Evolutionary conservation across 768 basidiomycete species (phyloP), one percentile per base, ranked within the genome.

Genomic region (Auriculariales sp.): DNA sequence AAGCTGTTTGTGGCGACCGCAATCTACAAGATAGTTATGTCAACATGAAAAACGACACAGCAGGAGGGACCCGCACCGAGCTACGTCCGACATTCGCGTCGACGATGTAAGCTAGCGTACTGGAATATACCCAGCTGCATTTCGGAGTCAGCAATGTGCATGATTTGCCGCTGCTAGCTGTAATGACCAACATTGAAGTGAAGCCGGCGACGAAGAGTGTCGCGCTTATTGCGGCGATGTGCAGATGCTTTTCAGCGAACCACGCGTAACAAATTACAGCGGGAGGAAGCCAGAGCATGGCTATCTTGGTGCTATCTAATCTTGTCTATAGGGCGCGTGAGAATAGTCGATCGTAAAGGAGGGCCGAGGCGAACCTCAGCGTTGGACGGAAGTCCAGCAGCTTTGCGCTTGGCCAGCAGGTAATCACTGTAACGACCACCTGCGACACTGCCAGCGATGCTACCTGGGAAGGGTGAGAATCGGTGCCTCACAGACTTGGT

Each of bases 1-100:
- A 73, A 74, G 50, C 82, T 84, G 61, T 93, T 93, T 27, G 73
- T 66, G 0, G 89, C 87, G 6, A 68, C 56, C 1, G 68, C 69
- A 2, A 61, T 55, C 3, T 65, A 61, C 6, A 64, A 63, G 7
- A 63, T 61, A 10, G 64, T 56, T 1, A 68, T 68, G 5, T 62
- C 62, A n/a, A n/a, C n/a, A 54, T 68, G 69, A 2, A 65, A 57
- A 47, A 69, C 68, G 25, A 70, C 68, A 15, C 68, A 49, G 49
- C 66, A 69, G 0, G 68, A 34, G 33, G 14, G 2, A 5, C 78
- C 75, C 1, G 84, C 87, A 2, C 77, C 77, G 82, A 78, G 2
- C 85, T 85, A 27, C 84, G 74, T 7, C 90, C 91, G 4, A 71
- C 68, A 60, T 93, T 95, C 3, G 87, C 78, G 56, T 95, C 90